Percentiles rank a stretch among this genome's conserved stretches.
phyloP scores from a whole-genome alignment of 1,284 basidiomycete genomes.

The Vanrija sp. region DNA sequence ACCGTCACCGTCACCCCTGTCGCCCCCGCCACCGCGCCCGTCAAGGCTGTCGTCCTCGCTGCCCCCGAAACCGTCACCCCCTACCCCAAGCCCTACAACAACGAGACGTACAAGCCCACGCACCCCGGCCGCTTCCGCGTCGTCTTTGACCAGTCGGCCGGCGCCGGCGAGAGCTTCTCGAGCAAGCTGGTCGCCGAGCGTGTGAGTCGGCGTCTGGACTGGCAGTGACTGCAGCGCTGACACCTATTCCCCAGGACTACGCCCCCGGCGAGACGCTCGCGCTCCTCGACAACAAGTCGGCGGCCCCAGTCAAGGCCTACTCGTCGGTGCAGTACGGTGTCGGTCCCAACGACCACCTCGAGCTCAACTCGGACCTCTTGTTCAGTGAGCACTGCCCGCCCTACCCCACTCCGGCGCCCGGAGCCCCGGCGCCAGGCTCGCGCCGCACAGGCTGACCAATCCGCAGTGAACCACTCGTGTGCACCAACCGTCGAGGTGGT shows the following conservation, averaged over 20 bases:
- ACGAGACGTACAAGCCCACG: conserved; percentile 40
- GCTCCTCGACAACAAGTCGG: conserved; percentile 32
- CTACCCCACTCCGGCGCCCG: not conserved
- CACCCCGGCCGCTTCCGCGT: conserved; percentile 43
- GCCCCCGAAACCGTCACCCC: conserved; percentile 8
- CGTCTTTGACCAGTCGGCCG: conserved; percentile 26
- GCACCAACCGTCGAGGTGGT: conserved; percentile 60
- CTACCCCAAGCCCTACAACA: conserved; percentile 39
- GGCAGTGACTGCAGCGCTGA: not conserved
- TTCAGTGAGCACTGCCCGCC: conserved; percentile 48
- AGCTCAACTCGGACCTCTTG: conserved; percentile 62
- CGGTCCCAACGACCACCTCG: conserved; percentile 56
- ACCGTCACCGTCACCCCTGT: not conserved
- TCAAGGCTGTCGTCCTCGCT: conserved; percentile 18
- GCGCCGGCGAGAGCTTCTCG: conserved; percentile 32
- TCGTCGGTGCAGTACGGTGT: conserved; percentile 50
- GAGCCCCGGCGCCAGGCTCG: not conserved
- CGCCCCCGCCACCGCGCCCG: not conserved
- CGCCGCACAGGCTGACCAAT: not conserved
- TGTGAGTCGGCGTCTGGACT: conserved; percentile 23
- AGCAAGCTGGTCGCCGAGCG: conserved; percentile 40
- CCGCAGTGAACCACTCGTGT: conserved; percentile 64
- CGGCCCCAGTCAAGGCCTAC: conserved; percentile 46
- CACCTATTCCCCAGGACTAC: conserved; percentile 35
- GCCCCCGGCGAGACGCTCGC: conserved; percentile 35